phyloP scores from a whole-genome alignment of 148 eudicot species.

The Vaccinium macrocarpon region DNA sequence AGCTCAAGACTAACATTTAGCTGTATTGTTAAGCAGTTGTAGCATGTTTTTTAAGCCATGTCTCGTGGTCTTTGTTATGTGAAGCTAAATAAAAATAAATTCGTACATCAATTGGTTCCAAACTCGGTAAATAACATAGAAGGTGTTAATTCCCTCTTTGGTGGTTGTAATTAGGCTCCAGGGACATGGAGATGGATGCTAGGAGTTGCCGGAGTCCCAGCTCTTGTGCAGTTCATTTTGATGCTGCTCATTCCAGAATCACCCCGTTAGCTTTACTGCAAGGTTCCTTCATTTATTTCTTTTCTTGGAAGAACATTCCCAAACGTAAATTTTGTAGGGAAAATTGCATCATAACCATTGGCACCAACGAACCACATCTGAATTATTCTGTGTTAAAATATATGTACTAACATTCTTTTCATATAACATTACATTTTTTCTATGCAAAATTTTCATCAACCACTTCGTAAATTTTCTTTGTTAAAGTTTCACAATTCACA shows the following conservation, averaged over 20 bases:
- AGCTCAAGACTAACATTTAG: not conserved
- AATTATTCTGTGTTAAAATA: not conserved
- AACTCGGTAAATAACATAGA: not conserved
- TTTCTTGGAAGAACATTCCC: not conserved
- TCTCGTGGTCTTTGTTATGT: not conserved
- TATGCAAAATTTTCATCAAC: not conserved
- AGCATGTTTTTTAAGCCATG: not conserved
- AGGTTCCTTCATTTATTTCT: constrained; percentile 28
- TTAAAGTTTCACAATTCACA: not conserved
- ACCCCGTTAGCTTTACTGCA: constrained; percentile 79
- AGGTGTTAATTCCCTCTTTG: not conserved
- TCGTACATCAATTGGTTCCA: not conserved
- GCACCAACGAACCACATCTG: not conserved
- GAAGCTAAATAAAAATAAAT: not conserved
- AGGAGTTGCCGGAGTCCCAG: constrained; percentile 71
- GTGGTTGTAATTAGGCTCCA: constrained; percentile 34
- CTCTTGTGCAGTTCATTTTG: constrained; percentile 52
- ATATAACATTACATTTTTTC: not conserved
- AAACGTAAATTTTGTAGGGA: not conserved
- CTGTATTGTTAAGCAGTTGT: not conserved
- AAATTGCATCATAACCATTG: not conserved
- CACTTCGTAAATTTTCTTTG: not conserved
- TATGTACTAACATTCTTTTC: not conserved
- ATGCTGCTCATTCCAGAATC: constrained; percentile 72
- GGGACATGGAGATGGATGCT: constrained; percentile 89